A percentile compares a stretch with the other conserved stretches of the same genome.
Conservation (phyloP, 129 eudicot species). For the Arctium lappa region DNA sequence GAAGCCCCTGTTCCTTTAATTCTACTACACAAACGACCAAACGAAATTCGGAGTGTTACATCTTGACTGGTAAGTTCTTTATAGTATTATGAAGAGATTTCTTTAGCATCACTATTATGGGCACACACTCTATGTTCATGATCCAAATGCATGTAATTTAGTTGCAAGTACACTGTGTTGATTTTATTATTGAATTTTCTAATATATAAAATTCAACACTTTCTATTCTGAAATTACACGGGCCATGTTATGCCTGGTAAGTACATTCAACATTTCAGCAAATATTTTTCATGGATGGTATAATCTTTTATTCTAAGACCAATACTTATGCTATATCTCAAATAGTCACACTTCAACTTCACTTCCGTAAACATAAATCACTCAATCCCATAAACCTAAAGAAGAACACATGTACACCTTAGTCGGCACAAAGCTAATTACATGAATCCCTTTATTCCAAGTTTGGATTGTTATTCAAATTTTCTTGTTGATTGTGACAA, state of each 20-base stretch:
- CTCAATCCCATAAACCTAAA: no score
- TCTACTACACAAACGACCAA: no score
- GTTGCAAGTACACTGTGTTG: no score
- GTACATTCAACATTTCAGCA: constrained; percentile 11
- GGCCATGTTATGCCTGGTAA: constrained; percentile 89
- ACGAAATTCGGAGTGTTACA: no score
- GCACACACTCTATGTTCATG: constrained; percentile 32
- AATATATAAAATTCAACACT: no score
- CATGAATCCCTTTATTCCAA: no score
- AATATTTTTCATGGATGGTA: not conserved
- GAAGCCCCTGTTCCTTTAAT: no score
- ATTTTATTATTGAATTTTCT: no score
- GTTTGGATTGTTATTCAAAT: no score
- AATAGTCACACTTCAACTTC: not conserved
- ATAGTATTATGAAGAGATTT: not conserved
- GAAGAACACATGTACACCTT: no score
- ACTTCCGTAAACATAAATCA: not conserved
- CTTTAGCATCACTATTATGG: not conserved
- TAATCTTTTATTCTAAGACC: not conserved
- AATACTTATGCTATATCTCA: not conserved
- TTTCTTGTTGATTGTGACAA: no score
- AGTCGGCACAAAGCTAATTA: no score
- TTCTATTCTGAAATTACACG: constrained; percentile 40
- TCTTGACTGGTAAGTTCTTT: constrained; percentile 64
- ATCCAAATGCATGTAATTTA: constrained; percentile 66